Evolutionary conservation across 2,329 filamentous ascomycete species (phyloP), one percentile per base, ranked within the genome.

Genomic region (Colletotrichum sansevieriae): DNA sequence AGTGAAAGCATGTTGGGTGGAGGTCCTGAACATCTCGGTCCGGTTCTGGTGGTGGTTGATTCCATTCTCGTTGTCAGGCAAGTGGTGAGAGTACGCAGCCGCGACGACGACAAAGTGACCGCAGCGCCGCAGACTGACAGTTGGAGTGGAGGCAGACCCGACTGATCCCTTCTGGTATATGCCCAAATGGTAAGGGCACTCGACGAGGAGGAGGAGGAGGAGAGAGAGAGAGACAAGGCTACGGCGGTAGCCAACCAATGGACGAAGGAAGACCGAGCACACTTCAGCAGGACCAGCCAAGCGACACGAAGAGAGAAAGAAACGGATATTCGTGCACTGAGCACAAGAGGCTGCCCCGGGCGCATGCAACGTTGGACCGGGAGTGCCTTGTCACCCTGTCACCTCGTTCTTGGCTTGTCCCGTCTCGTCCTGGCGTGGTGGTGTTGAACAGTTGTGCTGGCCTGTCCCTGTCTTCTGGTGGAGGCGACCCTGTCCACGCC

Each of bases 321-420:
- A n/a, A 15, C 33, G 33, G 62, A 51, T 22, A 22, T 22, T 22
- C 22, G 22, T 44, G 20, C 7, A 35, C 63, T 44, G 61, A 37
- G 29, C 33, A 47, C 47, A 18, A 56, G 46, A 51, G 63, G 64
- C 65, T 65, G 54, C 65, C 46, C 60, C 52, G 39, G 58, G 52
- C 64, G 64, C 65, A 68, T 60, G 65, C 65, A 65, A 68, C 65
- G 65, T 68, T 65, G 61, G 61, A 68, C 65, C 47, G 47, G 65
- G 29, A 29, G 61, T 13, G 37, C 54, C 65, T 49, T 49, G 57
- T 62, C 57, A 62, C 47, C 51, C 58, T 65, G 63, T 65, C 63
- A 54, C 63, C 29, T 54, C 37, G 56, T 55, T 22, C 41, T 37
- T 55, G 57, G 47, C 57, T 46, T 47, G 47, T 29, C 46, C 49